A percentile compares a stretch with the other conserved stretches of the same genome.
phyloP scores from a whole-genome alignment of 2,329 filamentous ascomycete genomes.

The Aspergillus neoniger region DNA sequence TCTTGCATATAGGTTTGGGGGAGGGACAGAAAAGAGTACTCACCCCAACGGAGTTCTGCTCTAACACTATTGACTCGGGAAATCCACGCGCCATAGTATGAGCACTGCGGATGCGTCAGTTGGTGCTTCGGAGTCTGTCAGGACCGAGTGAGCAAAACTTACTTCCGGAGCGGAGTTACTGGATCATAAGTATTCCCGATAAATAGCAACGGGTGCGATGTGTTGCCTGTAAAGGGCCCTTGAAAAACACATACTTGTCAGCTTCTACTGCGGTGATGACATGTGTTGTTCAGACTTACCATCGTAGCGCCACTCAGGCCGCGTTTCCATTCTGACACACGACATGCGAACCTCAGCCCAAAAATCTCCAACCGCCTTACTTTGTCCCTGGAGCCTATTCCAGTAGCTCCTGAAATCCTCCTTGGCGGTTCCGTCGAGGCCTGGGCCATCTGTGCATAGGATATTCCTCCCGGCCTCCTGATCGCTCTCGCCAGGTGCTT shows the following conservation, averaged over 20 bases:
- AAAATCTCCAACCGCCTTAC: background rate
- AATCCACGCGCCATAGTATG: background rate
- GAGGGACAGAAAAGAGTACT: background rate
- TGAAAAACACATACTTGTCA: background rate
- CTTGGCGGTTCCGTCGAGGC: background rate
- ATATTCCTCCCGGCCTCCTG: background rate
- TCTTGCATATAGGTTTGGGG: background rate
- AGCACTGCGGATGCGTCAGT: background rate
- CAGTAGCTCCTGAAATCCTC: constrained; percentile 3
- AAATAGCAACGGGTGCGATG: constrained; percentile 5
- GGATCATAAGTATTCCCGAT: constrained; percentile 8
- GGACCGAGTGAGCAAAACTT: background rate
- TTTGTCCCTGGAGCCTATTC: constrained; percentile 3
- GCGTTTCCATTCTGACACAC: constrained; percentile 1
- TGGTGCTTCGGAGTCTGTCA: background rate
- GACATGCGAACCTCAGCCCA: constrained; percentile 3
- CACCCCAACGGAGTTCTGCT: constrained; percentile 10
- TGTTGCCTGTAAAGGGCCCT: constrained; percentile 2
- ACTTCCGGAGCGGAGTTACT: constrained; percentile 6
- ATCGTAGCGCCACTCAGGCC: background rate
- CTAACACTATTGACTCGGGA: background rate
- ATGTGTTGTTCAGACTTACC: background rate
- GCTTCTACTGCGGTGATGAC: background rate
- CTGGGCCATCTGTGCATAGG: background rate
- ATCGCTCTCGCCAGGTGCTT: background rate